Evolutionary conservation across 2,329 filamentous ascomycete species (phyloP), one percentile per base, ranked within the genome.

Genomic region (Phyllosticta ampelicida): DNA sequence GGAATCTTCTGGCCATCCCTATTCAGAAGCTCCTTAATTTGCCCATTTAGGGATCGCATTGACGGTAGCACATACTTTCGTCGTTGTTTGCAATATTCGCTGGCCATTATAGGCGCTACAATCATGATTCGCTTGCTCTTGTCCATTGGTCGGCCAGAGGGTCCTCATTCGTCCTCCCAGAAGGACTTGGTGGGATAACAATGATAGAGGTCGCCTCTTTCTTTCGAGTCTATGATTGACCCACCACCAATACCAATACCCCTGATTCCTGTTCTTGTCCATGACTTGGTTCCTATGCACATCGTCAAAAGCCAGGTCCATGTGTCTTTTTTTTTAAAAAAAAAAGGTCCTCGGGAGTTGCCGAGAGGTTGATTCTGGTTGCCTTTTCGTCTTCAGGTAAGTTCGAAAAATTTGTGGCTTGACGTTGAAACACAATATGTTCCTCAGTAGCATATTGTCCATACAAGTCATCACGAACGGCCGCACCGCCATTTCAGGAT

Each of bases 11-110:
- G 8, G 63, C 59, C 53, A 66, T 54, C 9, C 62, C 60, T 11
- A 64, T 66, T 51, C 65, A 66, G 51, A 61, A 61, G 60, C 64
- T 66, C 2, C 60, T 58, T 9, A 61, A 48, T 44, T 19, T 28
- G n/a, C 50, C 54, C 8, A 60, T 51, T 1, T 26, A 44, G 19
- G 20, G 18, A 8, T 48, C 29, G 13, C 54, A 58, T 16, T 13
- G 8, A 11, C 9, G 19, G 48, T 55, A 54, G 16, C 54, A 58
- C 16, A 51, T 11, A 8, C 51, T 19, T 16, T 53, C 58, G 11
- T 61, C 53, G 16, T 55, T 48, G 2, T 1, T 1, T 23, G 18
- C 60, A 61, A 10, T 20, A 5, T 3, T 13, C 18, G 28, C 60
- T 58, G 16, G 51, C 48, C 5, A 4, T 13, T 9, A 55, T 44